Conservation (phyloP, 306 rosid genomes). For the Sesbania bispinosa region DNA sequence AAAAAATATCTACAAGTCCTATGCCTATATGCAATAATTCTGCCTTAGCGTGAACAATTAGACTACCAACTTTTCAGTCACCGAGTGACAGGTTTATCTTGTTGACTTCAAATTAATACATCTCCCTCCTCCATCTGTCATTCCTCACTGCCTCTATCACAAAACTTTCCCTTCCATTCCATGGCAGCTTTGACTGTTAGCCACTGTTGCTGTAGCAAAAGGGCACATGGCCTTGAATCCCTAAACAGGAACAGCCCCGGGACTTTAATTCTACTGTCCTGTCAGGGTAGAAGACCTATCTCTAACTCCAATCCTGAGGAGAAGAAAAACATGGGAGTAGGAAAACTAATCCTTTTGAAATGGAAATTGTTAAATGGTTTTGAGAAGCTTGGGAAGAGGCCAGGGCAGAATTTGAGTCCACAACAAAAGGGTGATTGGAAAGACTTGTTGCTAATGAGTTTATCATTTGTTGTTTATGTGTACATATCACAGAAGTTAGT, state of each 20-base stretch:
- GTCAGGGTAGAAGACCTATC: conserved; percentile 37
- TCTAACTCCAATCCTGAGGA: conserved; percentile 18
- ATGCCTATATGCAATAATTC: no score
- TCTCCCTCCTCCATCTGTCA: neutral
- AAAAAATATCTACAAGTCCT: no score
- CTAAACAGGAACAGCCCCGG: conserved; percentile 30
- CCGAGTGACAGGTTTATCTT: neutral
- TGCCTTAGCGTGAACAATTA: neutral
- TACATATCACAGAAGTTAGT: conserved; percentile 75
- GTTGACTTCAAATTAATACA: neutral
- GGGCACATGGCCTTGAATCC: neutral
- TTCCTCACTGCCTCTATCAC: neutral
- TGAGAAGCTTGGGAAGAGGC: conserved; percentile 44
- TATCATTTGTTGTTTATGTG: conserved; percentile 86
- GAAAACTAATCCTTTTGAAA: conserved; percentile 6
- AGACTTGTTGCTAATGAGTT: conserved; percentile 72
- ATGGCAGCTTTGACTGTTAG: conserved; percentile 48
- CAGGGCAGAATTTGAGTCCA: conserved; percentile 62
- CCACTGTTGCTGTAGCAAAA: conserved; percentile 18
- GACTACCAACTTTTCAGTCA: conserved; percentile 10
- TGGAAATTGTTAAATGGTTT: conserved; percentile 29
- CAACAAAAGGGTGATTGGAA: conserved; percentile 86
- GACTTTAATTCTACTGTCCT: conserved; percentile 20
- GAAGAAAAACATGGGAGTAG: conserved; percentile 32
- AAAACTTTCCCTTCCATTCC: neutral